These are phyloP conservation scores for Lactarius sp. DNA, from an alignment of 768 basidiomycete species.

Conservation along the genomic window DNA sequence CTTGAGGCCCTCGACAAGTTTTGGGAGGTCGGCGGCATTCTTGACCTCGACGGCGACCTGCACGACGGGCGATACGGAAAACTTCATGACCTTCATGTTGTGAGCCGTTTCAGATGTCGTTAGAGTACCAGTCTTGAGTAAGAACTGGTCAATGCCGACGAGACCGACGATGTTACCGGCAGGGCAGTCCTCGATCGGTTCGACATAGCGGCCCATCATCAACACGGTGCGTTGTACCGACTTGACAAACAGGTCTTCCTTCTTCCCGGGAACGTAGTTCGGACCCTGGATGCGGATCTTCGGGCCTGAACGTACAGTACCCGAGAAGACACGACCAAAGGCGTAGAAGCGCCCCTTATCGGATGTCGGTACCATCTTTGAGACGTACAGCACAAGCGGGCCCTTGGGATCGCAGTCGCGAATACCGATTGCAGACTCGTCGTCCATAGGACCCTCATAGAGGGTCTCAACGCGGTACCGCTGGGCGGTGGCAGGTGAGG, in stretches of 20 bases:
- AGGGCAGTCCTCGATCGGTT: conserved; percentile 98
- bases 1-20: conserved; percentile 99
- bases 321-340: conserved; percentile 99
- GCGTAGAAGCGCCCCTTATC: conserved; percentile 99
- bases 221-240: conserved; percentile 97
- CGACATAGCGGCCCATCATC: conserved; percentile 99
- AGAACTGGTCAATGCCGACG: conserved; percentile 99
- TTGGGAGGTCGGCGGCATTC: conserved; percentile 98
- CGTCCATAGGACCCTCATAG: conserved; percentile 99
- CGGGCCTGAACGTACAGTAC: conserved; percentile 93
- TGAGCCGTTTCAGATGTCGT: conserved; percentile 98
- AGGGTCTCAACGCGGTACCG: conserved; percentile 99
- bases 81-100: conserved; percentile 99
- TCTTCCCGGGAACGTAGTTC: conserved; percentile 98
- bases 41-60: conserved; percentile 99
- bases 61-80: conserved; percentile 99
- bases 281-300: conserved; percentile 99
- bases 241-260: conserved; percentile 97
- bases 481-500: conserved; percentile 95
- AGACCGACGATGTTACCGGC: conserved; percentile 98
- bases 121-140: conserved; percentile 98
- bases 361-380: conserved; percentile 99
- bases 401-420: conserved; percentile 96
- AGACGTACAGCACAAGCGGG: conserved; percentile 96
- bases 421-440: conserved; percentile 97